Base-by-base conservation (phyloP, 306 rosid genomes). In the Inga leiocalycina region DNA sequence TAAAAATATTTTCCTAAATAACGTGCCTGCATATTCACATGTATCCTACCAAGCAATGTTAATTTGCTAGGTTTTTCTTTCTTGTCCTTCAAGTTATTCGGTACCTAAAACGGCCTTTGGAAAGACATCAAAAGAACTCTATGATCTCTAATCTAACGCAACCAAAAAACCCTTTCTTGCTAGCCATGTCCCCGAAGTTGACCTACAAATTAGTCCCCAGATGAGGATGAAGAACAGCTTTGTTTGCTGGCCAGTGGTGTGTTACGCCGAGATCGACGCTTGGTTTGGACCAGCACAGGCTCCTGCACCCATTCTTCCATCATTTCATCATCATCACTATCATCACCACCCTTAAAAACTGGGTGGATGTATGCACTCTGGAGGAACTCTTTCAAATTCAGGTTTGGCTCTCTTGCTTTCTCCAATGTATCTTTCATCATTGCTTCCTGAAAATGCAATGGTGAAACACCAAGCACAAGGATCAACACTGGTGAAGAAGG, bases 381-480 rank as follows among this genome's bases (percentile, higher is more conserved):
- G 27, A 96, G 93, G 88, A 96, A 92, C 77, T 87, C 90, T 88
- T 96, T 96, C 89, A 91, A 44, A 76, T 94, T 92, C 59, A 94
- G 82, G 86, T 91, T 91, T 35, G 99, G 99, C 84, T 97, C 99
- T 79, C 89, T 85, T 10, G 92, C 81, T 17, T 90, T 96, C 88
- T 97, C 99, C 83, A 97, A 77, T 19, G 97, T 97, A 74, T 89
- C 99, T 85, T 96, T 96, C 92, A 89, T 93, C 98, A 90, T 91
- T 78, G 99, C 99, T 87, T 97, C 98, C 99, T 97, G 87, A 76
- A 79, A 77, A 77, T 61, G 71, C 71, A 32, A 15, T 14, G 19
- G 15, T 13, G 20, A 64, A 32, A n/a, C 65, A 20, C 10, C 15
- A 24, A 5, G 52, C 54, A 13, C 45, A 37, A 67, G 46, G 46